Conservation (phyloP, 306 rosid genomes). For the Lathyrus sativus region DNA sequence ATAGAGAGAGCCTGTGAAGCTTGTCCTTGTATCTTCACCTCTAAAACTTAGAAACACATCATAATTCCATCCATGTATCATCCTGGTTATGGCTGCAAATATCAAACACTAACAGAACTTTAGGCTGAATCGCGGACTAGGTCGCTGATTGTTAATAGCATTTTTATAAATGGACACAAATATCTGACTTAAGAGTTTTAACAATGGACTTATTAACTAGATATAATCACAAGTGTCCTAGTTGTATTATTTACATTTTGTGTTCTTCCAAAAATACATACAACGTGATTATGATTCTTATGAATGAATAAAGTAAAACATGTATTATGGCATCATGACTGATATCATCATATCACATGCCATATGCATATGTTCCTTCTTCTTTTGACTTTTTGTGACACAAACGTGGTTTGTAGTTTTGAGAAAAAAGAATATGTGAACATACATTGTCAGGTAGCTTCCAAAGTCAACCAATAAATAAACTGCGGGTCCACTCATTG, state of each 20-base stretch:
- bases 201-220: neutral
- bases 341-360: conserved; percentile 2
- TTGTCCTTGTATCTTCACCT: conserved; percentile 34
- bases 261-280: neutral
- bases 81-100: neutral
- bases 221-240: neutral
- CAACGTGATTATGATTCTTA: neutral
- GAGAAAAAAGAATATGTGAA: too few species aligned
- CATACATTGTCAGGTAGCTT: neutral
- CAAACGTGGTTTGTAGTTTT: neutral
- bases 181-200: neutral
- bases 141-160: neutral
- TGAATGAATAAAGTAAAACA: neutral
- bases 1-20: conserved; percentile 45
- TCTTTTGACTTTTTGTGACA: neutral
- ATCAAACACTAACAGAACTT: neutral
- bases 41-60: conserved; percentile 55
- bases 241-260: neutral
- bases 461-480: neutral
- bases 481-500: neutral
- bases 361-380: neutral
- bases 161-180: neutral
- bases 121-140: neutral
- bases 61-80: conserved; percentile 29
- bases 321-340: neutral